These are phyloP conservation scores for Rhododendron ferrugineum DNA, from an alignment of 148 eudicot genomes.

Conservation along the genomic window DNA sequence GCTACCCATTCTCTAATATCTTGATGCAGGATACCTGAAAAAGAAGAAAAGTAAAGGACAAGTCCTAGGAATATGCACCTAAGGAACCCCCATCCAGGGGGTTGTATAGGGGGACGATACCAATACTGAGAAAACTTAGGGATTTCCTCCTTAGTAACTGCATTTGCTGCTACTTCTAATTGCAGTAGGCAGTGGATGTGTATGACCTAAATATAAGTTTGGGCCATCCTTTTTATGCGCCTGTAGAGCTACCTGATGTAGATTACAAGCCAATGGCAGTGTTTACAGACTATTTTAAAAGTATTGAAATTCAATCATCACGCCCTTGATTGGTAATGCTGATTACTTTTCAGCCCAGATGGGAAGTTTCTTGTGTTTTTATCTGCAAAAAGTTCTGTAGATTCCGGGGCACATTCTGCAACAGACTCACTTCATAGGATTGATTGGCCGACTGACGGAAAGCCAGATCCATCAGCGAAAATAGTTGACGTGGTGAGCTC, in stretches of 20 bases:
- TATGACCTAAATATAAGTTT: background rate
- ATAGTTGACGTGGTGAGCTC: constrained; percentile 56
- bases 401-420: constrained; percentile 76
- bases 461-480: constrained; percentile 30
- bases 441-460: constrained; percentile 65
- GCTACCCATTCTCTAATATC: background rate
- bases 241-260: background rate
- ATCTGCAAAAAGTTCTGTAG: constrained; percentile 71
- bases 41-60: background rate
- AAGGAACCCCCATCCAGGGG: background rate
- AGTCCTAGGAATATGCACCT: background rate
- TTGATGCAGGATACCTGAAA: background rate
- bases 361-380: constrained; percentile 71
- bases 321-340: background rate
- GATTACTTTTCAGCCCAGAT: constrained; percentile 59
- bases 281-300: background rate
- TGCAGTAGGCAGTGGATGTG: background rate
- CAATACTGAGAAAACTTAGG: too few relatives aligned
- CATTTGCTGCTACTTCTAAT: background rate
- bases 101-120: too few relatives aligned
- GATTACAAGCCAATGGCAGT: background rate
- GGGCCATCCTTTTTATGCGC: background rate
- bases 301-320: background rate
- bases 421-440: constrained; percentile 82
- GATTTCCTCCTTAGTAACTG: too few relatives aligned